Evolutionary conservation across 805 yeast species (phyloP).

Genomic region (Torulaspora franciscae): DNA sequence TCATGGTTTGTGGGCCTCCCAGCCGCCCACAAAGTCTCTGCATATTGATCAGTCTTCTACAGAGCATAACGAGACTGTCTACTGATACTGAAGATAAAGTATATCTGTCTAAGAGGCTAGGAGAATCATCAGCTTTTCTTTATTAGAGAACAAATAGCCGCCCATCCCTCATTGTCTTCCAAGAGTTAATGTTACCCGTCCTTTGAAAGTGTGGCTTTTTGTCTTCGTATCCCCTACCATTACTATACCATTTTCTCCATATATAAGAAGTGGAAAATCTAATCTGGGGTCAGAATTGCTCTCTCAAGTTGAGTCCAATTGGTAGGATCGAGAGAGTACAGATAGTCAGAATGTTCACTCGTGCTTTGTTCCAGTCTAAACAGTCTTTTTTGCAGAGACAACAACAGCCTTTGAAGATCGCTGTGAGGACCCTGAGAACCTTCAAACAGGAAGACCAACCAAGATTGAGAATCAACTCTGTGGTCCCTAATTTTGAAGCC

Average conservation of each 20-base stretch:
- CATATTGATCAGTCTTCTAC: too few species aligned
- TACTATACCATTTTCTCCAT: background rate
- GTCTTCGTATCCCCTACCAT: background rate
- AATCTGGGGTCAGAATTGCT: too few species aligned
- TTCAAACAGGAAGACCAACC: constrained; percentile 53
- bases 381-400: constrained; percentile 19
- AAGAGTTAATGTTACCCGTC: background rate
- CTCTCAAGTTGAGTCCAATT: too few species aligned
- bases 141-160: background rate
- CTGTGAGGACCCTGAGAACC: constrained; percentile 40
- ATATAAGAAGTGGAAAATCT: background rate
- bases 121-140: too few species aligned
- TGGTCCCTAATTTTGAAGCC: constrained; percentile 85
- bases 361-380: constrained; percentile 29
- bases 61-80: too few species aligned
- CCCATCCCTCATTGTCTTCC: background rate
- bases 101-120: too few species aligned
- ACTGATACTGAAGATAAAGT: too few species aligned
- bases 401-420: constrained; percentile 22
- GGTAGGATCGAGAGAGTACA: too few species aligned
- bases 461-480: constrained; percentile 69
- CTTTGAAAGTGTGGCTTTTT: background rate
- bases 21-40: too few species aligned
- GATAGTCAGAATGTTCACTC: constrained; percentile 25
- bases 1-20: too few species aligned